Conservation (phyloP, 371 early-diverging fungal genomes). For the Fennellomyces sp. region DNA sequence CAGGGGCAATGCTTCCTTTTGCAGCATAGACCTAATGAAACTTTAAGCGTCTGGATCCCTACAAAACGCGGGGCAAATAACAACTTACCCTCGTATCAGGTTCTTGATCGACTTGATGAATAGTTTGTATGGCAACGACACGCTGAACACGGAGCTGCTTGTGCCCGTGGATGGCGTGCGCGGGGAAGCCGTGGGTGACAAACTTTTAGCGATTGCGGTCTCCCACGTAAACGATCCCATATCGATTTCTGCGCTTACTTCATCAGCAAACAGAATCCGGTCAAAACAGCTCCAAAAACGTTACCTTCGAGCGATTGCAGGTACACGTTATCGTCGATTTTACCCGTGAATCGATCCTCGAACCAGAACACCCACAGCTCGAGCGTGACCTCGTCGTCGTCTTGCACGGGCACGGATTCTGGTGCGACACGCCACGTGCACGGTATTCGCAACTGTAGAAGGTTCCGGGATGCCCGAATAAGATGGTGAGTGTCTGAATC, state of each 20-base stretch:
- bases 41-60: no score
- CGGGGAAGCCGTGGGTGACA: constrained; percentile 42
- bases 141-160: constrained; percentile 21
- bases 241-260: constrained; percentile 39
- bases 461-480: constrained; percentile 34
- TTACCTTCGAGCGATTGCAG: constrained; percentile 44
- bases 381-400: constrained; percentile 15
- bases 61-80: background rate
- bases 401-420: constrained; percentile 1
- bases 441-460: constrained; percentile 34
- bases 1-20: constrained; percentile 38
- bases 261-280: no score
- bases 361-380: constrained; percentile 59
- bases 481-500: constrained; percentile 15
- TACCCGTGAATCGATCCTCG: constrained; percentile 49
- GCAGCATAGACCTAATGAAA: constrained; percentile 34
- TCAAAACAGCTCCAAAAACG: background rate
- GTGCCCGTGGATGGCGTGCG: constrained; percentile 23
- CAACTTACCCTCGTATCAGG: constrained; percentile 38
- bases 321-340: constrained; percentile 36
- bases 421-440: constrained; percentile 32
- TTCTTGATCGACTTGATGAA: constrained; percentile 42
- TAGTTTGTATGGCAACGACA: constrained; percentile 40
- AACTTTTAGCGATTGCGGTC: constrained; percentile 21
- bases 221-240: constrained; percentile 56